Base-by-base conservation (phyloP, 495 filamentous ascomycete species). In the Trichoderma parareesei region DNA sequence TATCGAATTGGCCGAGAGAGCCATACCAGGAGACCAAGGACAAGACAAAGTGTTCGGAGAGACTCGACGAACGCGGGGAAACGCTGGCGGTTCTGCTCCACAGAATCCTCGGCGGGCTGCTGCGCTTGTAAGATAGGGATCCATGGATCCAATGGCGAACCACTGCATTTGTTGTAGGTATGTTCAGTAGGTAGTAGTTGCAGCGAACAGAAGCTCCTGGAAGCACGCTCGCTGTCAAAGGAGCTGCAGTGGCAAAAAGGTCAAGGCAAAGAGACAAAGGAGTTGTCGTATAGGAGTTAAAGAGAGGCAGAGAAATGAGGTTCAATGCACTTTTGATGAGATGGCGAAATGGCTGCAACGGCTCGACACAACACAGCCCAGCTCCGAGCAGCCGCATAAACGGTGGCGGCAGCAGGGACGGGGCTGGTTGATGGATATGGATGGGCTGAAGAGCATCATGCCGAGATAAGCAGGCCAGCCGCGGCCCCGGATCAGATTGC, bases 101-200 rank as follows among this genome's bases (percentile, higher is more conserved):
- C 41, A 20, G 3, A 27, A 13, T 61, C 60, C 38, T 10, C 38
- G 11, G 41, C 55, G 55, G 55, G 55, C 18, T 20, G 18, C 55
- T 20, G 55, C 16, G 55, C 48, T 60, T 20, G 55, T 20, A 1
- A 60, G 76, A 35, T 76, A 73, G 57, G 72, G 71, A 66, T 65
- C 71, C 48, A 72, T 74, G 18, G 73, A 68, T 35, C 65, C 65
- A 61, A 72, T 6, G 40, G 40, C 40, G 6, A 41, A 11, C 40
- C 6, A 11, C 11, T 7, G 40, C 6, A 41, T 11, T 41, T 7
- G 40, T 11, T 7, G 40, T 41, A 41, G 40, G 6, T 41, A 11
- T 41, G 11, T 7, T 41, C 6, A 41, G 11, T 41, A 41, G 27
- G 44, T 48, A 48, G 13, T 18, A 48, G 44, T 48, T 27, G 27